Conservation (phyloP, 345 rosid genomes). For the Salix arbutifolia region DNA sequence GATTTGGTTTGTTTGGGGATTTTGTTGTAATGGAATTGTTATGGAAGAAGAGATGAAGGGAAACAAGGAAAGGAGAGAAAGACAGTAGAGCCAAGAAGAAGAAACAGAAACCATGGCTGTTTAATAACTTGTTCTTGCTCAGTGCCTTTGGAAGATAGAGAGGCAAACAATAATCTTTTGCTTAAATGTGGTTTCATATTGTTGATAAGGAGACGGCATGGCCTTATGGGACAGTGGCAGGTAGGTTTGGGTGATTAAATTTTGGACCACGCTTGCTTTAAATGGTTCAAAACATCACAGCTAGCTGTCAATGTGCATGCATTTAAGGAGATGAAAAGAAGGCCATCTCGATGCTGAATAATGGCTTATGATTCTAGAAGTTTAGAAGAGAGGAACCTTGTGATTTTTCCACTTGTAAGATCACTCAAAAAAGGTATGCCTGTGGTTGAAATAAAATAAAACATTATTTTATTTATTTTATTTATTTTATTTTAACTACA, state of each 20-base stretch:
- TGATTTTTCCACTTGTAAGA: too few relatives aligned
- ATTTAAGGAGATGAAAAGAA: neutral
- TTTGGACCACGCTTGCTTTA: neutral
- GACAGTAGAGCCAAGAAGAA: neutral
- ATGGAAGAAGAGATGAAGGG: conserved; percentile 10
- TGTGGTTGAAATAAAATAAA: too few relatives aligned
- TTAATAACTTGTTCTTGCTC: neutral
- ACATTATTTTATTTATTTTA: too few relatives aligned
- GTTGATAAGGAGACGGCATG: neutral
- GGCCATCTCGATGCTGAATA: neutral
- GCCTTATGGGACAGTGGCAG: neutral
- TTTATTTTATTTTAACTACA: too few relatives aligned
- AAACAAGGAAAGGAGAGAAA: conserved; percentile 12
- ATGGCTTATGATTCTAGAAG: neutral
- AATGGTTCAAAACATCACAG: neutral
- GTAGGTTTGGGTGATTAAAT: neutral
- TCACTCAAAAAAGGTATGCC: too few relatives aligned
- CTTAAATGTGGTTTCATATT: neutral
- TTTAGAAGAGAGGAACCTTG: too few relatives aligned
- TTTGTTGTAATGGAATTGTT: conserved; percentile 21
- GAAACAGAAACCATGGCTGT: conserved; percentile 14
- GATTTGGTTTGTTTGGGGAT: conserved; percentile 1
- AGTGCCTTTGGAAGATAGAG: neutral
- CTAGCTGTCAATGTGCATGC: conserved; percentile 3
- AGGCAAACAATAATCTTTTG: neutral